Percentiles rank a stretch among this genome's conserved stretches.
Conservation (phyloP, 2,329 filamentous ascomycete genomes). For the Aureobasidium melanogenum region DNA sequence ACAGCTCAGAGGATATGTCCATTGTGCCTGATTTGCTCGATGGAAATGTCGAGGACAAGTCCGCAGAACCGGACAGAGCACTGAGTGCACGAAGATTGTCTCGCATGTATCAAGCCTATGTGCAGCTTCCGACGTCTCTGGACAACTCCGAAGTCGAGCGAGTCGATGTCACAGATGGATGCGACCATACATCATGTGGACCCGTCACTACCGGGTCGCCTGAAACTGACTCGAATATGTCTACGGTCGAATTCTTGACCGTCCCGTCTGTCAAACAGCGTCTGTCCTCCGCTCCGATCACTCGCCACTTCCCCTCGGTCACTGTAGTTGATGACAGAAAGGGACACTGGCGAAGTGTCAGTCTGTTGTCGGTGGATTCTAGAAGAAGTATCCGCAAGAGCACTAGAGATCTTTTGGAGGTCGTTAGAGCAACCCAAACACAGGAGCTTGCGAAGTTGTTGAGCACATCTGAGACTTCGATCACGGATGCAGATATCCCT, state of each 20-base stretch:
- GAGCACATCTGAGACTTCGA: background rate
- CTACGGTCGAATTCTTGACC: background rate
- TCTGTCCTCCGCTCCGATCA: background rate
- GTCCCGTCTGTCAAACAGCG: background rate
- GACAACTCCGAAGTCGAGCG: background rate
- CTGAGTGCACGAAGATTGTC: conserved; percentile 2
- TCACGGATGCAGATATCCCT: background rate
- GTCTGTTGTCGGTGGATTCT: conserved; percentile 19
- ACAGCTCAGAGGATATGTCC: background rate
- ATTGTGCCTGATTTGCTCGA: background rate
- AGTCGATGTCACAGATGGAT: background rate
- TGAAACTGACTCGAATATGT: background rate
- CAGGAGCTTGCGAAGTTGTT: conserved; percentile 11
- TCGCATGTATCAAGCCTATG: conserved; percentile 11
- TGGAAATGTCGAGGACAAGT: background rate
- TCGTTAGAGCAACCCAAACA: conserved; percentile 9
- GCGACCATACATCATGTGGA: background rate
- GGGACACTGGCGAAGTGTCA: conserved; percentile 22
- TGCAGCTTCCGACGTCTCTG: conserved; percentile 6
- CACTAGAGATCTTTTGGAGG: conserved; percentile 14
- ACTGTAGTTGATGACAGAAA: conserved; percentile 26
- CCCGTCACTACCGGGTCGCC: background rate
- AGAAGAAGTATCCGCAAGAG: conserved; percentile 12
- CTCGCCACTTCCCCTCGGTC: conserved; percentile 23
- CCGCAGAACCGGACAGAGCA: background rate